Evolutionary conservation across 768 basidiomycete genomes (phyloP).

Genomic region (Auricularia heimuer): DNA sequence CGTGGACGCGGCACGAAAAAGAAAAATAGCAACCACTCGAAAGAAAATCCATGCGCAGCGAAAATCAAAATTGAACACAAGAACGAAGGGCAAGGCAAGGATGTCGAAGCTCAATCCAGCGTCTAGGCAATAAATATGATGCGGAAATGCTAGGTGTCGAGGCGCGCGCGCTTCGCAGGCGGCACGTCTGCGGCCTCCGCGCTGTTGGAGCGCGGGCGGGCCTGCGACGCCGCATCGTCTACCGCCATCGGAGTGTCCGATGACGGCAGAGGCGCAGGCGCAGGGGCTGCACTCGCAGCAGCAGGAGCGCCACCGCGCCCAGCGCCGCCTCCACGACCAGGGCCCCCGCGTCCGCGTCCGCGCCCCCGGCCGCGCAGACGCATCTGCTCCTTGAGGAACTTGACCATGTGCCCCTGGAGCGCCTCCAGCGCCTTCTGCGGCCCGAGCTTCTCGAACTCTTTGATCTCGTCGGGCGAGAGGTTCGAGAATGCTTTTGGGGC

Average conservation of each 20-base stretch:
- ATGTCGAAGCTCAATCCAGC: neutral
- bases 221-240: neutral
- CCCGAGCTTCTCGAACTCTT: constrained; percentile 68
- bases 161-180: neutral
- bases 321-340: constrained; percentile 33
- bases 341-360: constrained; percentile 11
- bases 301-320: constrained; percentile 23
- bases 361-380: constrained; percentile 27
- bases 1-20: too few species aligned
- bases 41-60: too few species aligned
- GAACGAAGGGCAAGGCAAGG: neutral
- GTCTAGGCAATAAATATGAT: neutral
- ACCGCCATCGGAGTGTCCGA: neutral
- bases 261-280: constrained; percentile 6
- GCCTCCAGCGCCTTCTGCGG: constrained; percentile 74
- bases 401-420: constrained; percentile 76
- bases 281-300: too few species aligned
- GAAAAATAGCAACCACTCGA: too few species aligned
- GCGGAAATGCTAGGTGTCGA: neutral
- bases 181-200: neutral
- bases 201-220: neutral
- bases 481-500: constrained; percentile 79
- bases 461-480: constrained; percentile 61
- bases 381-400: constrained; percentile 70
- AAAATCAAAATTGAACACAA: neutral